phyloP scores from a whole-genome alignment of 148 eudicot species.

The Rhododendron henanense region DNA sequence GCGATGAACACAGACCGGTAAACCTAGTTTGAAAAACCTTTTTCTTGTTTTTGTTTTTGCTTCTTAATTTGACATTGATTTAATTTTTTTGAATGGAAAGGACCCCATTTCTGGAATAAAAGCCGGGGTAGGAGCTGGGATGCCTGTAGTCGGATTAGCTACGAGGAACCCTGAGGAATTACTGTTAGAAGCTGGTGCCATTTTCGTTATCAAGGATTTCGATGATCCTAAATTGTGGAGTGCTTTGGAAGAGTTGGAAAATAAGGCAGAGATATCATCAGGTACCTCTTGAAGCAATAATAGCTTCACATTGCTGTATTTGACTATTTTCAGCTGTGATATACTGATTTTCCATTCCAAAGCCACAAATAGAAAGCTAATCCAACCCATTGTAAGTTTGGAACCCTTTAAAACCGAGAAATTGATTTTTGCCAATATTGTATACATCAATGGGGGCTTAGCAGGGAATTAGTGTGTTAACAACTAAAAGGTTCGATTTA shows the following conservation, averaged over 20 bases:
- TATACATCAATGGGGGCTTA: no score
- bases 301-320: not conserved
- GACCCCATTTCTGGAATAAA: constrained; percentile 50
- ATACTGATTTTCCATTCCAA: not conserved
- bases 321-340: not conserved
- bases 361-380: not conserved
- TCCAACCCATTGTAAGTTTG: not conserved
- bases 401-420: not conserved
- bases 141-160: constrained; percentile 42
- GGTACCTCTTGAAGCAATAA: not conserved
- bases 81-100: not conserved
- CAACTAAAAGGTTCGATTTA: no score
- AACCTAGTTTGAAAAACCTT: not conserved
- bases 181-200: constrained; percentile 39
- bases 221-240: constrained; percentile 42
- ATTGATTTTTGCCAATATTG: not conserved
- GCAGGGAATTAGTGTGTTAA: no score
- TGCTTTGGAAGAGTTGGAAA: constrained; percentile 29
- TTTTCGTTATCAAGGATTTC: constrained; percentile 39
- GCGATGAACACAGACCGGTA: not conserved
- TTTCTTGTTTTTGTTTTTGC: not conserved
- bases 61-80: not conserved
- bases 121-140: constrained; percentile 52
- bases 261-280: not conserved
- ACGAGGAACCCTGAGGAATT: constrained; percentile 37